Evolutionary conservation across 768 basidiomycete genomes (phyloP).

Genomic region (Trametes punicea): DNA sequence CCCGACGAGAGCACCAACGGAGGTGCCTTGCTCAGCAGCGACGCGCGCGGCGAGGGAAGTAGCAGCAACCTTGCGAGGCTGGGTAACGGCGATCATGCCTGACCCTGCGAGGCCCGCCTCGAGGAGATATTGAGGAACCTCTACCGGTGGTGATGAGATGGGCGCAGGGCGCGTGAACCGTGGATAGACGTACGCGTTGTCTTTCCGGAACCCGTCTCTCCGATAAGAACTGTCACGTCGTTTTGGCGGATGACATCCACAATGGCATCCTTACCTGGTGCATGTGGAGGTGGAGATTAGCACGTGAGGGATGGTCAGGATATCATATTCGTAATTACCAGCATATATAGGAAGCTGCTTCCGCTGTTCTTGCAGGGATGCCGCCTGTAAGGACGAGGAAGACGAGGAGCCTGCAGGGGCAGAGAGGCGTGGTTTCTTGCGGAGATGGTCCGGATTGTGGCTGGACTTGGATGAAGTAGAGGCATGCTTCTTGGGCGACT

Average conservation of each 20-base stretch:
- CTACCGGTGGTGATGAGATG: slow-evolving; percentile 38
- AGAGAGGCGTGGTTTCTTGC: slow-evolving; percentile 16
- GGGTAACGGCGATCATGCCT: slow-evolving; percentile 87
- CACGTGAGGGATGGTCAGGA: not conserved
- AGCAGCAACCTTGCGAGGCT: slow-evolving; percentile 93
- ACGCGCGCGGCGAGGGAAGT: slow-evolving; percentile 93
- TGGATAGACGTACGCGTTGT: slow-evolving; percentile 80
- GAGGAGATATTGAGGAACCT: slow-evolving; percentile 93
- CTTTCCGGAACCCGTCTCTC: slow-evolving; percentile 98
- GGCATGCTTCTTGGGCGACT: slow-evolving; percentile 2
- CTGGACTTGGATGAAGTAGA: not conserved
- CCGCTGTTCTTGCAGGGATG: slow-evolving; percentile 56
- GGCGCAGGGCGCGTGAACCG: not conserved
- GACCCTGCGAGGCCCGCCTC: slow-evolving; percentile 71
- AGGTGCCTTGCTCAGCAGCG: slow-evolving; percentile 71
- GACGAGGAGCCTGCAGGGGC: slow-evolving; percentile 8
- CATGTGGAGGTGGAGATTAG: not conserved
- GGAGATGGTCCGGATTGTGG: slow-evolving; percentile 1
- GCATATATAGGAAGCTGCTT: slow-evolving; percentile 73
- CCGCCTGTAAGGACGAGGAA: slow-evolving; percentile 8
- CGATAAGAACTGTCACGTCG: slow-evolving; percentile 86
- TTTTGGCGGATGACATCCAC: slow-evolving; percentile 69
- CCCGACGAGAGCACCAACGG: slow-evolving; percentile 78
- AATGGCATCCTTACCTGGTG: slow-evolving; percentile 71
- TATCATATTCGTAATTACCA: slow-evolving; percentile 44